A percentile compares a stretch with the other conserved stretches of the same genome.
These are phyloP conservation scores for Podaxis mareebaensis DNA, from an alignment of 768 basidiomycete genomes.

Conservation along the genomic window DNA sequence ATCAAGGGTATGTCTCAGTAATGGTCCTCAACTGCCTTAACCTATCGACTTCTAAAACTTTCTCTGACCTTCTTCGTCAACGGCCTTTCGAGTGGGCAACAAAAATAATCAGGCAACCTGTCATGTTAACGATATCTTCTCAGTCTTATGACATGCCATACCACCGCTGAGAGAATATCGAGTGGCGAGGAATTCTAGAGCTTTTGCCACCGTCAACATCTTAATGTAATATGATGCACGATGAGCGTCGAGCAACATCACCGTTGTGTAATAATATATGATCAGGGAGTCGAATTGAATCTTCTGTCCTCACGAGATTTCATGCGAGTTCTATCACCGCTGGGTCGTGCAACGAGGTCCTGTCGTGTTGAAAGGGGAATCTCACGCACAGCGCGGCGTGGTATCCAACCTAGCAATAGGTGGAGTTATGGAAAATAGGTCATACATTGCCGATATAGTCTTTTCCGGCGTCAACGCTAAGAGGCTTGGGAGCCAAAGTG, in stretches of 20 bases:
- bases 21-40: not conserved
- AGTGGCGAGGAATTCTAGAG: not conserved
- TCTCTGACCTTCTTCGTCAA: not conserved
- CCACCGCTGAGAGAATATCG: not conserved
- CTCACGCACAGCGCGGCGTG: conserved; percentile 13
- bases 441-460: not conserved
- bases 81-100: not conserved
- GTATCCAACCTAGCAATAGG: not conserved
- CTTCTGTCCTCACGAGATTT: not conserved
- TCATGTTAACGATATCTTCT: not conserved
- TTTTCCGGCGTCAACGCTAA: not conserved
- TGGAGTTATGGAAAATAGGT: conserved; percentile 6
- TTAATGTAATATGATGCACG: not conserved
- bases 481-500: not conserved
- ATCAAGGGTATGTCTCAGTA: not conserved
- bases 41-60: not conserved
- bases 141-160: not conserved
- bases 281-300: not conserved
- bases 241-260: not conserved
- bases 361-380: not conserved
- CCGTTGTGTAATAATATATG: not conserved
- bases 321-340: conserved; percentile 8
- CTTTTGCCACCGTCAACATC: not conserved
- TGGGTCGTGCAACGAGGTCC: conserved; percentile 1
- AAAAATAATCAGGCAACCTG: not conserved